Conservation (phyloP, 495 filamentous ascomycete genomes). For the Aspergillus diversus region DNA sequence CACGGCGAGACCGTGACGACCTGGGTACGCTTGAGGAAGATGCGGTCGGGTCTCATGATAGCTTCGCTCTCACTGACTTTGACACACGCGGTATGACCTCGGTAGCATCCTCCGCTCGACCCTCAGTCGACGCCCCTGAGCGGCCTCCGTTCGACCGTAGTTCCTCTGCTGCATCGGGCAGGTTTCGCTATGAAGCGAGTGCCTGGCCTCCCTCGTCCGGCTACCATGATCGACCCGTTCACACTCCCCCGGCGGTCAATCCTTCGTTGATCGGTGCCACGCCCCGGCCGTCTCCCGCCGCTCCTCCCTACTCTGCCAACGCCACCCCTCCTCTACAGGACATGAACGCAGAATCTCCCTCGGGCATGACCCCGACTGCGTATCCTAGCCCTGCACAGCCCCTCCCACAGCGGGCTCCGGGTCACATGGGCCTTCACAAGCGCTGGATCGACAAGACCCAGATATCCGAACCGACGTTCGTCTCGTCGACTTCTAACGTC, state of each 20-base stretch:
- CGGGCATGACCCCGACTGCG: slow-evolving; percentile 24
- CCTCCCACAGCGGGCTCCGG: slow-evolving; percentile 36
- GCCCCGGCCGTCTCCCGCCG: slow-evolving; percentile 55
- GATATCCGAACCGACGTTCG: slow-evolving; percentile 82
- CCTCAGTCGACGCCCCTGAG: slow-evolving; percentile 44
- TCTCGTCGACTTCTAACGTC: slow-evolving; percentile 76
- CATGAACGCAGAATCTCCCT: slow-evolving; percentile 36
- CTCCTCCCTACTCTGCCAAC: slow-evolving; percentile 60
- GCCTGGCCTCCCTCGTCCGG: slow-evolving; percentile 40
- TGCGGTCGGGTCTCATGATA: slow-evolving; percentile 33
- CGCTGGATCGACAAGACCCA: slow-evolving; percentile 70
- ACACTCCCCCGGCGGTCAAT: slow-evolving; percentile 35
- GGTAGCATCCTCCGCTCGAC: slow-evolving; percentile 41
- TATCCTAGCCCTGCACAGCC: slow-evolving; percentile 23
- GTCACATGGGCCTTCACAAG: slow-evolving; percentile 52
- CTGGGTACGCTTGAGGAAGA: slow-evolving; percentile 43
- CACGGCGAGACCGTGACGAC: slow-evolving; percentile 52
- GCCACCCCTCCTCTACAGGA: slow-evolving; percentile 58
- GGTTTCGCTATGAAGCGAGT: slow-evolving; percentile 52
- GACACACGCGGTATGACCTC: slow-evolving; percentile 34
- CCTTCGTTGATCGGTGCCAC: slow-evolving; percentile 49
- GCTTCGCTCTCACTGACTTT: slow-evolving; percentile 30
- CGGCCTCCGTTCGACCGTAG: slow-evolving; percentile 39
- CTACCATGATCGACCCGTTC: slow-evolving; percentile 47
- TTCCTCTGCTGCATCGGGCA: slow-evolving; percentile 45